phyloP scores from a whole-genome alignment of 768 basidiomycete genomes.

The Kwoniella dejecticola region DNA sequence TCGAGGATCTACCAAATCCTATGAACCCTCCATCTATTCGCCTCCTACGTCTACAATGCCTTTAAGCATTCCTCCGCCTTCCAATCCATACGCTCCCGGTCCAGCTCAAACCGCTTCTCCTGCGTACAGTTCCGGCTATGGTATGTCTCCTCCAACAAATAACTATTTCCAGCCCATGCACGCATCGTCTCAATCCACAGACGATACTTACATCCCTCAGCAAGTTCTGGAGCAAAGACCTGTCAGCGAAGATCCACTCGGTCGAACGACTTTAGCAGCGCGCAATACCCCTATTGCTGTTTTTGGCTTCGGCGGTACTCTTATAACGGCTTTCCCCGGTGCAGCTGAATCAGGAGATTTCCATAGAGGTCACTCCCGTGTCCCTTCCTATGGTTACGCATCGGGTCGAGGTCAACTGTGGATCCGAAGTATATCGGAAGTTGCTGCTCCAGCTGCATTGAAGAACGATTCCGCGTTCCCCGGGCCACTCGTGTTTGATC shows the following conservation, averaged over 20 bases:
- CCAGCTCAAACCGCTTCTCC: slow-evolving; percentile 14
- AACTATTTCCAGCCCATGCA: slow-evolving; percentile 46
- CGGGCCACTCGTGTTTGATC: slow-evolving; percentile 80
- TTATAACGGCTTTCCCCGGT: slow-evolving; percentile 85
- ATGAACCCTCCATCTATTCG: slow-evolving; percentile 34
- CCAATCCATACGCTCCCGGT: slow-evolving; percentile 14
- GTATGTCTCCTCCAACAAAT: slow-evolving; percentile 33
- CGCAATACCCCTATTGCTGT: slow-evolving; percentile 70
- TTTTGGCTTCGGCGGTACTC: slow-evolving; percentile 91
- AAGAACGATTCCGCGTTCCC: slow-evolving; percentile 64
- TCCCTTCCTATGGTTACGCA: slow-evolving; percentile 48
- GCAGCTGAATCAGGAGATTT: slow-evolving; percentile 70
- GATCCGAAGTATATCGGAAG: slow-evolving; percentile 67
- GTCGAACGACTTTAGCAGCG: slow-evolving; percentile 35
- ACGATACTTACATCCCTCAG: slow-evolving; percentile 43
- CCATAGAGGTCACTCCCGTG: slow-evolving; percentile 57
- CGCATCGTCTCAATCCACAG: slow-evolving; percentile 4
- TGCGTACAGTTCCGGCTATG: slow-evolving; percentile 24
- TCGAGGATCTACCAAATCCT: slow-evolving; percentile 8
- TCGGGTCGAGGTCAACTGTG: slow-evolving; percentile 59
- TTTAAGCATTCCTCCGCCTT: slow-evolving; percentile 1
- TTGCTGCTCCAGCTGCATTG: slow-evolving; percentile 70
- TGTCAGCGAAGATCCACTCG: slow-evolving; percentile 45
- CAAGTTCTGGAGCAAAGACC: slow-evolving; percentile 48
- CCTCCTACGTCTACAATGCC: slow-evolving; percentile 21